Evolutionary conservation across 441 rosid genomes (phyloP).

Genomic region (Metrosideros polymorpha): DNA sequence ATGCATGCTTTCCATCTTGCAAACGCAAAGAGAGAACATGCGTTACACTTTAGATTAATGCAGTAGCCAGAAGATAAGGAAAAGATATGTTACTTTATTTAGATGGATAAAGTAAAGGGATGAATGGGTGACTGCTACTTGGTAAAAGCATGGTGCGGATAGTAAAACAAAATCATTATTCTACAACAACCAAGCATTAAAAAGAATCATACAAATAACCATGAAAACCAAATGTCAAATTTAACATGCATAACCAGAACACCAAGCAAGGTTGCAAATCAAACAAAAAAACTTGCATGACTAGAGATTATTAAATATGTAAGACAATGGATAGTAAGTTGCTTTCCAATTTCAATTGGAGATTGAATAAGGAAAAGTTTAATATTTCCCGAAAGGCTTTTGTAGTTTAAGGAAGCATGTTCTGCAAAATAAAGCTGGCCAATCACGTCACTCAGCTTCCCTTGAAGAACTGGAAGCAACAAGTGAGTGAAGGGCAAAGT

Average conservation of each 20-base stretch:
- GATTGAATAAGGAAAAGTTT: not conserved
- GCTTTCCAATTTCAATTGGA: not conserved
- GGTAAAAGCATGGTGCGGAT: not conserved
- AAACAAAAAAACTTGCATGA: not conserved
- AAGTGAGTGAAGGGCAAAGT: not conserved
- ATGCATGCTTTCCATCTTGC: slow-evolving; percentile 48
- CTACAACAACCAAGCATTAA: not conserved
- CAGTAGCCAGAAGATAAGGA: not conserved
- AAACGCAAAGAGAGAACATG: slow-evolving; percentile 9
- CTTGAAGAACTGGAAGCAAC: not conserved
- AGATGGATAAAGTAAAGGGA: not conserved
- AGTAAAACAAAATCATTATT: not conserved
- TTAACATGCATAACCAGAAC: not conserved
- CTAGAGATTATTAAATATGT: not conserved
- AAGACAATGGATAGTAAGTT: not conserved
- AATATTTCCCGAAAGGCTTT: not conserved
- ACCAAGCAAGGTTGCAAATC: not conserved
- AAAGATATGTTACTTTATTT: not conserved
- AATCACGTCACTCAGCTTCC: not conserved
- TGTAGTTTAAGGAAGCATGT: not conserved
- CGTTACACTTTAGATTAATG: not conserved
- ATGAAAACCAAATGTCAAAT: not conserved
- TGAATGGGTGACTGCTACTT: not conserved
- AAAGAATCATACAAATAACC: not conserved
- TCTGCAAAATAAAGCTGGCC: not conserved